Base-by-base conservation (phyloP, 441 rosid species). In the Populus hybrid region DNA sequence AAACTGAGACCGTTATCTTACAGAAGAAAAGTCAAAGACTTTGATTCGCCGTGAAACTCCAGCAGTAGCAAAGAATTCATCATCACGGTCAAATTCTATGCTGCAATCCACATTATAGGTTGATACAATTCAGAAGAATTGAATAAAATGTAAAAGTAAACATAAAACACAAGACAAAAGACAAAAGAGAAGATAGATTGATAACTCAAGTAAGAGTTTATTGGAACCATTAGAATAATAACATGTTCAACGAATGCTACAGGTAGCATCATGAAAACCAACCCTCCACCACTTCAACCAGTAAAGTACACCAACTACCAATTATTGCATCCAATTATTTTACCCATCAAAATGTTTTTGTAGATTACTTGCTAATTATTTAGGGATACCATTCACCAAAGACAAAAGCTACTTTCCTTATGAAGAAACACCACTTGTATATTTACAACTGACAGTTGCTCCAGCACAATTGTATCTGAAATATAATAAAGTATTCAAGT, bases 51-150 rank as follows among this genome's bases (percentile, higher is more conserved):
- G 84, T 63, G 99, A 97, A 81, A 97, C 99, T 84, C 99, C 99
- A 76, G 99, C 99, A 68, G 98, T 95, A 74, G 99, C 99, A 84
- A 95, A 97, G 72, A 90, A 79, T 86, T 97, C 97, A 85, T 95
- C 98, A 80, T 97, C 99, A 14, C 97, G 91, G 80, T 97, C 95
- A 86, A 97, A 97, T 84, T 97, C 99, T 84, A 91, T 92, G 93
- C 99, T 97, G 95, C 84, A 83, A 83, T 70, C 32, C n/a, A 83
- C 23, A 80, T 28, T 69, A 23, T 73, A 69, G 70, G 40, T 18
- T 40, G 46, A 68, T 63, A 46, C 75, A 72, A 57, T 32, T 72
- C 24, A 67, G 72, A 72, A 74, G 35, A 69, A 32, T 30, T 61
- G 70, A n/a, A 28, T 67, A 35, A 63, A 6, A 23, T 40, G 16